phyloP scores from a whole-genome alignment of 169 alveolate species.

The Plasmodium blacklocki region DNA sequence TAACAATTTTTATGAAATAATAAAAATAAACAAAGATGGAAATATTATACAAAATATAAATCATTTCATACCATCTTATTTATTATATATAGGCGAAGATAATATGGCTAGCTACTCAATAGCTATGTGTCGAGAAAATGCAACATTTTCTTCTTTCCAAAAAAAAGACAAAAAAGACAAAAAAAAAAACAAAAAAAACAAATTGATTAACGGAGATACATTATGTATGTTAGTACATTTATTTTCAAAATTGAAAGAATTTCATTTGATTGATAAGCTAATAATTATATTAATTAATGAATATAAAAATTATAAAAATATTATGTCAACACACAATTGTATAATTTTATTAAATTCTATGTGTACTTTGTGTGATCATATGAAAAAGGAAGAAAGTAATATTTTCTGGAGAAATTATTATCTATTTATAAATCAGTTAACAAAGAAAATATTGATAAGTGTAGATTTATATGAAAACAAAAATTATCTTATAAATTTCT shows the following conservation, averaged over 20 bases:
- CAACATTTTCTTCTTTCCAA: not conserved
- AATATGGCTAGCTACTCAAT: no score
- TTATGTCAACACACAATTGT: not conserved
- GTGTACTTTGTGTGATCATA: not conserved
- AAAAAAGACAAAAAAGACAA: not conserved
- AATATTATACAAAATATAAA: not conserved
- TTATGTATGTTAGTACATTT: not conserved
- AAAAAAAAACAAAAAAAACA: not conserved
- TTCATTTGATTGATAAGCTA: not conserved
- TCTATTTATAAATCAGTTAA: constrained; percentile 3
- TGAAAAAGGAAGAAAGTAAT: constrained; percentile 4
- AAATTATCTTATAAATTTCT: constrained; percentile 16
- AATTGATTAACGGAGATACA: not conserved
- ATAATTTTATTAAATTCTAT: constrained; percentile 12
- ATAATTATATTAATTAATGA: not conserved
- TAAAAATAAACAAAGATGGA: not conserved
- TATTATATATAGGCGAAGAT: no score
- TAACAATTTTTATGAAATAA: not conserved
- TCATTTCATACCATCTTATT: no score
- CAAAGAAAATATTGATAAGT: not conserved
- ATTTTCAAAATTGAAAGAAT: constrained; percentile 4
- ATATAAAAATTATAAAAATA: not conserved
- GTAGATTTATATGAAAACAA: constrained; percentile 11
- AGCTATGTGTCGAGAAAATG: not conserved
- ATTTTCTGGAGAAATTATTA: constrained; percentile 27